These are phyloP conservation scores for Penicillium turbatum DNA, from an alignment of 495 filamentous ascomycete species.

Conservation along the genomic window DNA sequence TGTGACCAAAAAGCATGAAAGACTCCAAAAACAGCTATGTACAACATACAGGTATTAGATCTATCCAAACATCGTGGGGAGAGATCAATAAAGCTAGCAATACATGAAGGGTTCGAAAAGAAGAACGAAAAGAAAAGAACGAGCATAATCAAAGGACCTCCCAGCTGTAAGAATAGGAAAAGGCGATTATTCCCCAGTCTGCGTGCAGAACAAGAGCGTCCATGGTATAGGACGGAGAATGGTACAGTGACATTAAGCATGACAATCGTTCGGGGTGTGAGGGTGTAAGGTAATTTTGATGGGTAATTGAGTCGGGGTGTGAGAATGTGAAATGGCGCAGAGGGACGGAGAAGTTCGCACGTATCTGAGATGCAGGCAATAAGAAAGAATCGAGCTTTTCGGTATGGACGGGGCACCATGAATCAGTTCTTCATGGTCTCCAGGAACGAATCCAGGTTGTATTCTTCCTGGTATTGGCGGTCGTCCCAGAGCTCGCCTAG, in stretches of 20 bases:
- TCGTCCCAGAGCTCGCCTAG: slow-evolving; percentile 96
- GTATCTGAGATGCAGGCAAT: background rate
- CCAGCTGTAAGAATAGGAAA: slow-evolving; percentile 5
- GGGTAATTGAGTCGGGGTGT: background rate
- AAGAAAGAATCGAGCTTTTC: background rate
- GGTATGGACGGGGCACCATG: background rate
- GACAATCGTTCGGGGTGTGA: slow-evolving; percentile 3
- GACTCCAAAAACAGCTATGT: slow-evolving; percentile 18
- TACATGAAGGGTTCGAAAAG: slow-evolving; percentile 24
- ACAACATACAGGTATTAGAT: slow-evolving; percentile 25
- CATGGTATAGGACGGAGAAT: slow-evolving; percentile 5
- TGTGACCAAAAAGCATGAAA: background rate
- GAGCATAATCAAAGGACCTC: background rate
- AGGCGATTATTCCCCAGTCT: slow-evolving; percentile 5
- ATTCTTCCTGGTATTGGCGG: slow-evolving; percentile 93
- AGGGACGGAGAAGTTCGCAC: background rate
- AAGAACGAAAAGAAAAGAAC: slow-evolving; percentile 4
- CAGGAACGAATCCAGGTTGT: slow-evolving; percentile 88
- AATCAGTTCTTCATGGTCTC: slow-evolving; percentile 70
- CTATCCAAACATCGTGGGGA: slow-evolving; percentile 10
- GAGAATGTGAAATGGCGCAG: background rate
- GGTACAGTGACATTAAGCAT: slow-evolving; percentile 12
- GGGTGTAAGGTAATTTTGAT: background rate
- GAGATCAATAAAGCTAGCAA: slow-evolving; percentile 23
- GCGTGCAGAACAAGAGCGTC: slow-evolving; percentile 8